Base-by-base conservation (phyloP, 148 eudicot genomes). In the Talinum fruticosum region DNA sequence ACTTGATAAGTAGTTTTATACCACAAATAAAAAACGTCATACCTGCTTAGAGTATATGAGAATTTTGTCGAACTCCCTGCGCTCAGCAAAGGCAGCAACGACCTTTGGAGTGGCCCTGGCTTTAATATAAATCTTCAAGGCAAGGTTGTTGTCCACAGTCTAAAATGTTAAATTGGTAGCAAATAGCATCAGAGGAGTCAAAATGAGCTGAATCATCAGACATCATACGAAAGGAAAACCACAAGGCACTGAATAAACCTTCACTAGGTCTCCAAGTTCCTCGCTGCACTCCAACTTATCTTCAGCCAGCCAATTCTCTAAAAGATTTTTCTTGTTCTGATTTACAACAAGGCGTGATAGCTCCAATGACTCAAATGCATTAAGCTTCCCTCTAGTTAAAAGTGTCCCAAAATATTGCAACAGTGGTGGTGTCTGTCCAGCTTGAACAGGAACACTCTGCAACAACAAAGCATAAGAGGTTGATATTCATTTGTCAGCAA, bases 371-470 rank as follows among this genome's bases (percentile, higher is more conserved):
- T 93, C 99, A 78, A 90, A 96, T 33, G 97, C 95, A 86, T 96
- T 96, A 61, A 96, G 92, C 85, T 93, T 93, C 72, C 98, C 98
- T 90, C 83, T 87, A n/a, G 97, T 91, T 69, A 96, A 75, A 26
- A 96, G 86, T 18, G 99, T 93, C 74, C 99, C 98, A 80, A 96
- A 96, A 79, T 96, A 96, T 84, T 96, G 99, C 80, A 96, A 75
- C 74, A 96, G 80, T 44, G 99, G 99, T 57, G 99, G 97, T 47
- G 99, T 91, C 76, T 93, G 99, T 74, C 99, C 99, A 77, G 97
- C 86, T 91, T 96, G 99, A 41, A 93, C 98, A 79, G 99, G 99
- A 82, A 96, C 99, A 91, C 99, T 91, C 99, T 96, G 91, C 89
- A 85, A 82, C 66, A 68, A 73, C 53, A 75, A 79, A 72, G 10